phyloP scores from a whole-genome alignment of 2,329 filamentous ascomycete genomes.

The Xylaria sp. region DNA sequence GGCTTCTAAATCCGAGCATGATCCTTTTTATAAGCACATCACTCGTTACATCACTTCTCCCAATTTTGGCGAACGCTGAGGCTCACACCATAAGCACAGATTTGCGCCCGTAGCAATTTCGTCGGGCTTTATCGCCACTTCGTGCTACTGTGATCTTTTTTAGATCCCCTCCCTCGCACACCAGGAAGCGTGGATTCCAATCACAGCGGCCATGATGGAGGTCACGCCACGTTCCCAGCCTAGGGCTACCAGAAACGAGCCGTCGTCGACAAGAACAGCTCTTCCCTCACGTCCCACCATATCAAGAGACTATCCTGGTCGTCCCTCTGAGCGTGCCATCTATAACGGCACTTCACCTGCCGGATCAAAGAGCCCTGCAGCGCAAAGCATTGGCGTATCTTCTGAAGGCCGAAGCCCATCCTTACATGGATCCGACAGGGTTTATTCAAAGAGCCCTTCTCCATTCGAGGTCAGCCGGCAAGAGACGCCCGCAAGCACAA shows the following conservation, averaged over 20 bases:
- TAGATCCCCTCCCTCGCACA: neutral
- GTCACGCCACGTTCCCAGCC: conserved; percentile 29
- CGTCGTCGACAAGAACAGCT: conserved; percentile 37
- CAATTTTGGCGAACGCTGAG: neutral
- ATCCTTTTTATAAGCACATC: neutral
- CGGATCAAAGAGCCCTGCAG: conserved; percentile 36
- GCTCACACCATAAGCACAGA: conserved; percentile 12
- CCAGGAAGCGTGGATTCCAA: conserved; percentile 11
- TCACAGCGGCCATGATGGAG: conserved; percentile 36
- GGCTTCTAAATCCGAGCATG: conserved; percentile 4
- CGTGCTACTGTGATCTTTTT: neutral
- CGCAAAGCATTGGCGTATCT: conserved; percentile 35
- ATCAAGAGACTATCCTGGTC: conserved; percentile 35
- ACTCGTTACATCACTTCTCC: neutral
- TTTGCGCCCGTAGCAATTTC: neutral
- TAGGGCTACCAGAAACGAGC: conserved; percentile 32
- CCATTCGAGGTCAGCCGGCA: conserved; percentile 36
- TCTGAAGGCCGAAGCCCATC: conserved; percentile 39
- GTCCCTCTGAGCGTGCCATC: conserved; percentile 31
- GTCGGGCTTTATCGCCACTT: neutral
- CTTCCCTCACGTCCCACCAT: conserved; percentile 39
- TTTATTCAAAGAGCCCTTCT: conserved; percentile 41
- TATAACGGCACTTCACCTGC: conserved; percentile 31
- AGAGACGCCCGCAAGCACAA: conserved; percentile 27
- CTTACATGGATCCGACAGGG: conserved; percentile 38